These are phyloP conservation scores for Thalassiosira oceanica DNA, from an alignment of 352 stramenopile genomes.

Conservation along the genomic window DNA sequence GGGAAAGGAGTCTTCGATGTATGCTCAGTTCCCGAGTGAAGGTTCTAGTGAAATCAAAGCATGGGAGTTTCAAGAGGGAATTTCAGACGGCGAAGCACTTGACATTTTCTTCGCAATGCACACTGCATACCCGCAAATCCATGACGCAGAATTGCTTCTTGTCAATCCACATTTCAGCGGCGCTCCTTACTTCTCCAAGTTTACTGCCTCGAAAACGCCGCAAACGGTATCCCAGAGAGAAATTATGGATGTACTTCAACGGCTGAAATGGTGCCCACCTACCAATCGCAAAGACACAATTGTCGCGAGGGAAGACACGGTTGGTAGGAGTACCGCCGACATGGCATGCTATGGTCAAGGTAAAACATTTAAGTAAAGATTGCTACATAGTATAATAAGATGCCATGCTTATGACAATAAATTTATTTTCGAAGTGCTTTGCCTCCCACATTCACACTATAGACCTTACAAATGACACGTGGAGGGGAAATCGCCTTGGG, in stretches of 20 bases:
- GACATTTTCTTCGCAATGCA: slow-evolving; percentile 2
- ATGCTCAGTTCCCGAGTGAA: not conserved
- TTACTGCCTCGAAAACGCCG: not conserved
- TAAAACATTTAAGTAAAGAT: too few species aligned
- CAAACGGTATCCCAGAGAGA: not conserved
- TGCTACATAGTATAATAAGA: too few species aligned
- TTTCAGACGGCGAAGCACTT: not conserved
- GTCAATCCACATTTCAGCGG: slow-evolving; percentile 10
- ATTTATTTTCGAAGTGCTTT: too few species aligned
- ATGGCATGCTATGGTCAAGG: not conserved
- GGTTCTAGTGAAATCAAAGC: slow-evolving; percentile 1
- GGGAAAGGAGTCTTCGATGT: slow-evolving; percentile 7
- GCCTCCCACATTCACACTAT: too few species aligned
- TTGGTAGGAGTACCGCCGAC: slow-evolving; percentile 1
- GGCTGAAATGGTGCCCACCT: slow-evolving; percentile 4
- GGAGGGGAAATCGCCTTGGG: too few species aligned
- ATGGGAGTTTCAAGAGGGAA: not conserved
- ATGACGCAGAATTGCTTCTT: slow-evolving; percentile 1
- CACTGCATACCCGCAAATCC: slow-evolving; percentile 3
- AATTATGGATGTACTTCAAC: slow-evolving; percentile 6
- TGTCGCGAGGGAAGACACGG: not conserved
- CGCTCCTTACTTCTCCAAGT: not conserved
- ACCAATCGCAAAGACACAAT: slow-evolving; percentile 1
- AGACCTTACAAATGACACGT: too few species aligned
- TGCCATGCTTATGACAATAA: too few species aligned